Percentiles rank a stretch among this genome's conserved stretches.
phyloP scores from a whole-genome alignment of 805 yeast genomes.

The Candida vartiovaarae region DNA sequence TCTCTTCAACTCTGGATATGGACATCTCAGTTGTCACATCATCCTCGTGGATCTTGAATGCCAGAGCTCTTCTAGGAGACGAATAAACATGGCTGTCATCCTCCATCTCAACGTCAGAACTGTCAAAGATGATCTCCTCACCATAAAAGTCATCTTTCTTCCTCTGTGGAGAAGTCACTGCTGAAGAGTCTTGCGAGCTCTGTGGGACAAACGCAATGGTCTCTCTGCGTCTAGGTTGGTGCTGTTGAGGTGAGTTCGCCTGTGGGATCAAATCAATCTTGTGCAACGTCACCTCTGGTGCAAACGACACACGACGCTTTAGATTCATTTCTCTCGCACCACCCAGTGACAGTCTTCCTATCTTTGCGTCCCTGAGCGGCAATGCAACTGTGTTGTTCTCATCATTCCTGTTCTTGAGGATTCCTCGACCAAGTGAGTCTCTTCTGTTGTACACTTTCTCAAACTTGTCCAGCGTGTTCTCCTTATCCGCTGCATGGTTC shows the following conservation, averaged over 20 bases:
- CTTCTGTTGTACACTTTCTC: background rate
- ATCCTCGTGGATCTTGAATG: conserved; percentile 18
- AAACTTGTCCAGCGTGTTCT: background rate
- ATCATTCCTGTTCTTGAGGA: conserved; percentile 1
- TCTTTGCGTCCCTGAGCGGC: conserved; percentile 16
- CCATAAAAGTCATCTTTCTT: conserved; percentile 8
- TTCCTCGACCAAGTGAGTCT: background rate
- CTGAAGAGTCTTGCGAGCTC: conserved; percentile 6
- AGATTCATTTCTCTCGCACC: conserved; percentile 12
- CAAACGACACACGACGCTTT: conserved; percentile 23
- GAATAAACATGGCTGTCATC: conserved; percentile 19
- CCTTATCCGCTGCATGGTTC: background rate
- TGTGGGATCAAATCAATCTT: conserved; percentile 19
- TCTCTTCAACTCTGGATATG: background rate
- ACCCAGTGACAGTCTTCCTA: conserved; percentile 4
- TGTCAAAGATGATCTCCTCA: conserved; percentile 18
- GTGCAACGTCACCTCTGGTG: conserved; percentile 26
- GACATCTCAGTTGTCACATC: conserved; percentile 6
- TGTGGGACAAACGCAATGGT: conserved; percentile 21
- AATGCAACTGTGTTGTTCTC: conserved; percentile 13
- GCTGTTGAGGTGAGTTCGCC: conserved; percentile 8
- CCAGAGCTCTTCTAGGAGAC: conserved; percentile 13
- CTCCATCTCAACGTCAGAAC: conserved; percentile 24
- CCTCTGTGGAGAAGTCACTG: background rate
- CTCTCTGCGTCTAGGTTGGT: conserved; percentile 22